Conservation (phyloP, 2,329 filamentous ascomycete species). For the Talaromyces islandicus region DNA sequence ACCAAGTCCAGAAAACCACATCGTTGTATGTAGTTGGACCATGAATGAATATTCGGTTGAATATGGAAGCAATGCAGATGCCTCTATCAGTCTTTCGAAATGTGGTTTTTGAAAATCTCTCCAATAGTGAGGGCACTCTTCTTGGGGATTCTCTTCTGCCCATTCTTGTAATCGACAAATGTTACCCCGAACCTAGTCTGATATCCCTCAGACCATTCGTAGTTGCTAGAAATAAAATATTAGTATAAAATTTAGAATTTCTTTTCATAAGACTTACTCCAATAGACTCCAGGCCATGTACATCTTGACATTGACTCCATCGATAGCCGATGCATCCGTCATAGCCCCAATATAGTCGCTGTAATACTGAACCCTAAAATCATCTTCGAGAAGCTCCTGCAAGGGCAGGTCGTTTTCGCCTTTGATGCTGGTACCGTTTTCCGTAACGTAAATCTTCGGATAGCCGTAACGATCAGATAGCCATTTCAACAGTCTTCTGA, state of each 20-base stretch:
- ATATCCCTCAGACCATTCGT: constrained; percentile 89
- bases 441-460: constrained; percentile 79
- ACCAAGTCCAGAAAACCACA: not conserved
- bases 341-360: constrained; percentile 69
- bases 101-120: constrained; percentile 64
- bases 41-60: not conserved
- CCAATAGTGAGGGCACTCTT: constrained; percentile 71
- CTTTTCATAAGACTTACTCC: constrained; percentile 50
- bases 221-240: constrained; percentile 51
- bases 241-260: not conserved
- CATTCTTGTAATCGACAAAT: constrained; percentile 73
- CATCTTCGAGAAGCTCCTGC: constrained; percentile 69
- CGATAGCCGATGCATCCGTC: constrained; percentile 63
- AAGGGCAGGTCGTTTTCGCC: constrained; percentile 70
- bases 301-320: constrained; percentile 71
- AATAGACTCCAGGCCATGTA: constrained; percentile 86
- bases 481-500: constrained; percentile 72
- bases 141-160: constrained; percentile 75
- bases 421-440: constrained; percentile 81
- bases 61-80: not conserved
- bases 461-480: constrained; percentile 68
- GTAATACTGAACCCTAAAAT: constrained; percentile 77
- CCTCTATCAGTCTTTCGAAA: constrained; percentile 51
- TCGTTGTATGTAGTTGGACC: not conserved
- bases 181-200: constrained; percentile 80